These are phyloP conservation scores for Euryodendron excelsum DNA, from an alignment of 148 eudicot species.

Conservation along the genomic window DNA sequence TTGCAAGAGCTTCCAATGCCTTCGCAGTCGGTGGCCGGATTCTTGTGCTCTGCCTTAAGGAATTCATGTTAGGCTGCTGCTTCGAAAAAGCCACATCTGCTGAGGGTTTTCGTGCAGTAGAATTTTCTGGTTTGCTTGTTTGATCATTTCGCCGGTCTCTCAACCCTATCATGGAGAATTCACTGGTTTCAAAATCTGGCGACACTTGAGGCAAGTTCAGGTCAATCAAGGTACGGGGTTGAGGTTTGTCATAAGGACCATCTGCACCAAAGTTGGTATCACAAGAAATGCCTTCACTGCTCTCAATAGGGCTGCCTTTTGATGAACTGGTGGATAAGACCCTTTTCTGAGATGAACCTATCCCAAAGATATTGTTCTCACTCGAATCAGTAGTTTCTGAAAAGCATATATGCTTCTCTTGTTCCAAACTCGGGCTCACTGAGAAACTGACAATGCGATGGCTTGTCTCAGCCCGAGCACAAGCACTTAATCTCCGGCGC, in stretches of 20 bases:
- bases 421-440: constrained; percentile 10
- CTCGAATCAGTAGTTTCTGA: constrained; percentile 25
- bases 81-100: neutral
- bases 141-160: constrained; percentile 7
- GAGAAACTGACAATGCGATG: neutral
- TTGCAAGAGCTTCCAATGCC: constrained; percentile 46
- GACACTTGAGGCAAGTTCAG: constrained; percentile 38
- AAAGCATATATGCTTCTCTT: constrained; percentile 22
- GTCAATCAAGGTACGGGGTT: constrained; percentile 27
- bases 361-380: constrained; percentile 1
- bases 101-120: neutral
- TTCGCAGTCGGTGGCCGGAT: constrained; percentile 34
- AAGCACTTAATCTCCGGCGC: constrained; percentile 26
- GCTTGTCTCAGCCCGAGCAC: constrained; percentile 16
- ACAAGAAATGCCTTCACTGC: constrained; percentile 15
- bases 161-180: neutral
- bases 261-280: constrained; percentile 12
- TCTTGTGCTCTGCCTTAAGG: constrained; percentile 45
- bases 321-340: constrained; percentile 20
- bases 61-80: constrained; percentile 18
- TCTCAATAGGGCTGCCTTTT: constrained; percentile 28
- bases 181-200: constrained; percentile 28
- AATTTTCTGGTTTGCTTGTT: neutral
- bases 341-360: constrained; percentile 20
- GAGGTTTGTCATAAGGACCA: constrained; percentile 18